phyloP scores from a whole-genome alignment of 306 rosid genomes.

The Pueraria montana region DNA sequence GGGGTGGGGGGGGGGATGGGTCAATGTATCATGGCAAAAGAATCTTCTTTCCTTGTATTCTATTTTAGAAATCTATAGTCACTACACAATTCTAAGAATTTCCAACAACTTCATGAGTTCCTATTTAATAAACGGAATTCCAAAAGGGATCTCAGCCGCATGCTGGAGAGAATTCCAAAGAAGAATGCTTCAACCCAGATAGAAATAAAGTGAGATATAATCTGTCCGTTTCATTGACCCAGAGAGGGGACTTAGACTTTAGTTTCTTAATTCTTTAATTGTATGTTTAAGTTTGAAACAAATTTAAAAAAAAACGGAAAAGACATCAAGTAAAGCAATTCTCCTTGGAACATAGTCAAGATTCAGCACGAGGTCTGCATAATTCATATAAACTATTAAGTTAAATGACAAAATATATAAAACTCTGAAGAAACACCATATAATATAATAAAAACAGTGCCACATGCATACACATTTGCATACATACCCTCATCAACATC shows the following conservation, averaged over 20 bases:
- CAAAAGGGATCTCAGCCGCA: not conserved
- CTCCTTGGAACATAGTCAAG: conserved; percentile 33
- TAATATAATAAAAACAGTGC: not conserved
- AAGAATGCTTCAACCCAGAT: conserved; percentile 16
- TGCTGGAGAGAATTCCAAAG: not conserved
- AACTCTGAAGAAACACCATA: not conserved
- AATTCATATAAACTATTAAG: not conserved
- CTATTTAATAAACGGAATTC: not conserved
- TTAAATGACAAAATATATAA: not conserved
- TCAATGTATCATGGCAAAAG: conserved; percentile 4
- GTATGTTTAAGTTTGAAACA: conserved; percentile 20
- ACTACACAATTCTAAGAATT: not conserved
- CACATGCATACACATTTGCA: conserved; percentile 1
- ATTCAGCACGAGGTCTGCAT: conserved; percentile 22
- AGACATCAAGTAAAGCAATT: not conserved
- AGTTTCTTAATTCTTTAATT: not conserved
- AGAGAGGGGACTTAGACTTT: not conserved
- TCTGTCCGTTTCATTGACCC: conserved; percentile 3
- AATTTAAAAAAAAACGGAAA: not conserved
- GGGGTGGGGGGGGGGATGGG: not conserved
- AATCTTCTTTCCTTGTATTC: not conserved
- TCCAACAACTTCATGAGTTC: not conserved
- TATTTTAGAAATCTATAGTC: conserved; percentile 7
- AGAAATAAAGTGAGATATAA: not conserved
- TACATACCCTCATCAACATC: conserved; percentile 93